Conservation (phyloP, 352 stramenopile genomes). For the Vaucheria bursata region DNA sequence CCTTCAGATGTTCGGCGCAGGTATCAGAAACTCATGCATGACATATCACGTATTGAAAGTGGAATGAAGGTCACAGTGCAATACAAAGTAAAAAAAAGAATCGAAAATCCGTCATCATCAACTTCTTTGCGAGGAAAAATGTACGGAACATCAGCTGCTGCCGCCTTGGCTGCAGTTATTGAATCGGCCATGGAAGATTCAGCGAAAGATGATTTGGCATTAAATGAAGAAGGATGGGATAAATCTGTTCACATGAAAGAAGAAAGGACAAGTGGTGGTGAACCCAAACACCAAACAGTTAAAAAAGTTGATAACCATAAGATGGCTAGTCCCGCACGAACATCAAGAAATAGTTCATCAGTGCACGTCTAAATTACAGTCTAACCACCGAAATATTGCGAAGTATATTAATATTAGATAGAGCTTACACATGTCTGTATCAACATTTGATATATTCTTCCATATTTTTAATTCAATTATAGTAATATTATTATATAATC, state of each 20-base stretch:
- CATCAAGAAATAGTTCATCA: no score
- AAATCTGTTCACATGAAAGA: neutral
- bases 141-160: neutral
- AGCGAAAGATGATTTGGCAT: neutral
- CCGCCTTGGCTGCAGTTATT: neutral
- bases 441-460: no score
- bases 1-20: neutral
- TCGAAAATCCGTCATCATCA: neutral
- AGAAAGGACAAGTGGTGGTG: neutral
- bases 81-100: neutral
- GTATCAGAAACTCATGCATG: conserved; percentile 2
- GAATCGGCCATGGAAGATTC: neutral
- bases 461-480: no score
- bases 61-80: neutral
- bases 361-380: no score
- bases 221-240: neutral
- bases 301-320: neutral
- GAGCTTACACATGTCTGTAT: no score
- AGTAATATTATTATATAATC: no score
- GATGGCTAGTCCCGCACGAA: no score
- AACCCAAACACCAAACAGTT: neutral
- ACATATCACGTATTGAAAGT: neutral
- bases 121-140: neutral
- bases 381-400: no score
- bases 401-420: no score